phyloP scores from a whole-genome alignment of 139 green algal species.

The Chlamydomonas incerta region DNA sequence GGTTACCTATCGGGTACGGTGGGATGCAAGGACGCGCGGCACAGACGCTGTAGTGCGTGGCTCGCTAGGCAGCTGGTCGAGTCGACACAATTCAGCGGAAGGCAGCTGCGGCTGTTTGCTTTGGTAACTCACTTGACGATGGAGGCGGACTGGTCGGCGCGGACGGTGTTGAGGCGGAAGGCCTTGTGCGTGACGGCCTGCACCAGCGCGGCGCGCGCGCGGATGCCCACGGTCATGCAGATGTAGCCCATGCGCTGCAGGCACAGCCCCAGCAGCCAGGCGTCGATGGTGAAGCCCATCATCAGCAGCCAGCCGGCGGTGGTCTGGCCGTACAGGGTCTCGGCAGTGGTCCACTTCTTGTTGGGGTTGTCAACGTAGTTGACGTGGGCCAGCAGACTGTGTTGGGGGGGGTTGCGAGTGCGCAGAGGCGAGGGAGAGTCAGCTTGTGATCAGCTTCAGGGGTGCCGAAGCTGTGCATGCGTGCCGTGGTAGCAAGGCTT shows the following conservation, averaged over 20 bases:
- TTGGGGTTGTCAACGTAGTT: background rate
- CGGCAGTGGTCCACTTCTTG: background rate
- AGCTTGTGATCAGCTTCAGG: too few relatives aligned
- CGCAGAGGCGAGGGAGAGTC: too few relatives aligned
- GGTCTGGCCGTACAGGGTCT: background rate
- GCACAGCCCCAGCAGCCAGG: conserved; percentile 42
- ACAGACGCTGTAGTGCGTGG: too few relatives aligned
- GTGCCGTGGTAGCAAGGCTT: too few relatives aligned
- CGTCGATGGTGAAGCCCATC: conserved; percentile 46
- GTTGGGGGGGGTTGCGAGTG: too few relatives aligned
- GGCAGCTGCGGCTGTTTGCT: too few relatives aligned
- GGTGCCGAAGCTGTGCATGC: too few relatives aligned
- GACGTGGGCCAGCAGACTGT: conserved; percentile 2
- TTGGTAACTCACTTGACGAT: conserved; percentile 36
- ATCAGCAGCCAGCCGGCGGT: conserved; percentile 40
- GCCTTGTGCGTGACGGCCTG: conserved; percentile 64
- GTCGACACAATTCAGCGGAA: too few relatives aligned
- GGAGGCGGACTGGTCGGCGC: conserved; percentile 54
- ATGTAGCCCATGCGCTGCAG: conserved; percentile 72
- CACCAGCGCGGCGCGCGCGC: conserved; percentile 54
- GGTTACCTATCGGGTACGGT: too few relatives aligned
- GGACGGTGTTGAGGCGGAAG: conserved; percentile 63
- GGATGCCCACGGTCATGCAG: conserved; percentile 58
- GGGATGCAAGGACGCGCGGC: too few relatives aligned
- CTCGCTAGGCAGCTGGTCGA: too few relatives aligned